Percentiles rank a stretch among this genome's conserved stretches.
Evolutionary conservation across 768 basidiomycete genomes (phyloP).

Genomic region (Amanita phalloides): DNA sequence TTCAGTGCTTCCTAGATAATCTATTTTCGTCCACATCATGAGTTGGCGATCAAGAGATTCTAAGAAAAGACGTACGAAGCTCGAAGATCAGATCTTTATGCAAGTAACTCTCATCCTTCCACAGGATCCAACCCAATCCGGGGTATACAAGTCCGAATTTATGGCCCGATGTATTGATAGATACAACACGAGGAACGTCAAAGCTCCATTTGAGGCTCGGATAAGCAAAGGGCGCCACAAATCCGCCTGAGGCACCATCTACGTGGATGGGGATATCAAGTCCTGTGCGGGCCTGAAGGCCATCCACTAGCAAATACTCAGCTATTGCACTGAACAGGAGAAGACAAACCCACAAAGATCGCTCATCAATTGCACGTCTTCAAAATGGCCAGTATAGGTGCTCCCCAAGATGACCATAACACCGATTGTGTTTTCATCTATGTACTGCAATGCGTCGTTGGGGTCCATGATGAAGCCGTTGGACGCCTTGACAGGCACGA

Average conservation of each 20-base stretch:
- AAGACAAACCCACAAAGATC: constrained; percentile 25
- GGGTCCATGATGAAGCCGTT: constrained; percentile 45
- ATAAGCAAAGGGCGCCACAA: constrained; percentile 55
- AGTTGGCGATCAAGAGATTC: background rate
- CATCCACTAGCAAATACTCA: constrained; percentile 29
- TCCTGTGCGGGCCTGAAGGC: constrained; percentile 43
- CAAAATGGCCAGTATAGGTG: constrained; percentile 56
- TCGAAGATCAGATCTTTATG: constrained; percentile 60
- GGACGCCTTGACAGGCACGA: constrained; percentile 33
- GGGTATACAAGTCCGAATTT: constrained; percentile 48
- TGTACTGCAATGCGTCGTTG: constrained; percentile 41
- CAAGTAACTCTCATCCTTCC: constrained; percentile 44
- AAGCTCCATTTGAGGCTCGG: constrained; percentile 50
- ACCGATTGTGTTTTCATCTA: constrained; percentile 65
- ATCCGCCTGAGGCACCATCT: constrained; percentile 52
- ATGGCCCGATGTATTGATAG: constrained; percentile 46
- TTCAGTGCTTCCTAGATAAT: constrained; percentile 49
- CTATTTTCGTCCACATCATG: constrained; percentile 11
- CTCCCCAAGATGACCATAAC: constrained; percentile 46
- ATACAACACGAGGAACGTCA: constrained; percentile 41
- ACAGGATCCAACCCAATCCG: constrained; percentile 53
- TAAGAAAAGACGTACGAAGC: constrained; percentile 30
- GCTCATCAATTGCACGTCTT: constrained; percentile 46
- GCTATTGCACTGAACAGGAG: background rate
- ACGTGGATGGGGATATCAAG: constrained; percentile 57